Base-by-base conservation (phyloP, 495 filamentous ascomycete species). In the Cenococcum geophilum region DNA sequence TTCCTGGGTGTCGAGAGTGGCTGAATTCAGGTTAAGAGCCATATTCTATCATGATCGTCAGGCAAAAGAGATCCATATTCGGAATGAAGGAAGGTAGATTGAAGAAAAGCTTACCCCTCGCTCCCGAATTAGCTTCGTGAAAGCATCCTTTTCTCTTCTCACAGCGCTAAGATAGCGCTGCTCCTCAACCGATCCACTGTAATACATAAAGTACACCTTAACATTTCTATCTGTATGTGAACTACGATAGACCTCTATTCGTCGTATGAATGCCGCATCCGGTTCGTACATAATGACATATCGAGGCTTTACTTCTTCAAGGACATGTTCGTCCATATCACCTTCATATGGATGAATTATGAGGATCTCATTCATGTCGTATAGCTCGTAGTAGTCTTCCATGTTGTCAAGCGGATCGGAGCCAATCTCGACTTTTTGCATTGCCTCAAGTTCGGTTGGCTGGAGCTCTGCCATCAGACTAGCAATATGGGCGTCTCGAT, bases 231-330 rank as follows among this genome's bases (percentile, higher is more conserved):
- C 88, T 36, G 83, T 86, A 71, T 98, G 93, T 11, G 90, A 96
- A 59, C 89, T 95, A 40, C 95, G 86, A 73, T 97, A 98, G 5
- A 97, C 92, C 68, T 98, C 93, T 9, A 98, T 87, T 25, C 95
- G 79, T 37, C 95, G 85, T 65, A 97, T 95, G 72, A 98, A 98
- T 4, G 91, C 83, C n/a, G 91, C 82, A 67, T 97, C 92, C 18
- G 95, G 91, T 70, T 97, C 92, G 73, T 97, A 98, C 93, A 98
- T 97, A 70, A 98, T 88, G 49, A 98, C 90, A 73, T 96, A 97
- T 42, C 88, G 85, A 0, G 93, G 93, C 57, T 88, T 90, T 59
- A 91, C 78, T 75, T 98, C 93, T 71, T 97, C 95, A 1, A 98
- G 80, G 21, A 97, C 78, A 72, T 96, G 89, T 68, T 97, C 95